These are phyloP conservation scores for Crucibulum laeve DNA, from an alignment of 768 basidiomycete genomes.

Conservation along the genomic window DNA sequence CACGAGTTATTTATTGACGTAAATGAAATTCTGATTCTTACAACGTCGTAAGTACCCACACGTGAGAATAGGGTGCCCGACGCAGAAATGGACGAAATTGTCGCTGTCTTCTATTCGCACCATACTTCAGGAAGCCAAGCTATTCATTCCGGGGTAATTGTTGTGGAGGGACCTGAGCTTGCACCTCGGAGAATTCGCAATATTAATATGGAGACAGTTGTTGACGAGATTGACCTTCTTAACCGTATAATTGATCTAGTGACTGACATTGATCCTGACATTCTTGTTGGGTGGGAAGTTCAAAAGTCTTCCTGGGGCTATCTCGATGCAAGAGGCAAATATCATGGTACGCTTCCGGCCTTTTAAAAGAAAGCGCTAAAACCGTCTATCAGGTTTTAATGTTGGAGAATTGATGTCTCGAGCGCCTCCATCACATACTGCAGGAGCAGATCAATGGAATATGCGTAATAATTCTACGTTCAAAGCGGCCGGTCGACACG, in stretches of 20 bases:
- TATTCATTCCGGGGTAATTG: conserved; percentile 47
- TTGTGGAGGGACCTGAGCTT: conserved; percentile 36
- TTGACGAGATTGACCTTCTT: conserved; percentile 75
- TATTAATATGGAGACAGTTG: conserved; percentile 46
- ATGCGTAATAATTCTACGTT: conserved; percentile 75
- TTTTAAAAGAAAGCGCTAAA: neutral
- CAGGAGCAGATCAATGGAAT: conserved; percentile 64
- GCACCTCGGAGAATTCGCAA: conserved; percentile 37
- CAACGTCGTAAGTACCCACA: conserved; percentile 48
- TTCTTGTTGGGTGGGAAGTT: conserved; percentile 89
- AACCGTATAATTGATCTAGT: conserved; percentile 75
- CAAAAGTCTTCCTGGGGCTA: conserved; percentile 91
- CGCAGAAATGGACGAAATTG: conserved; percentile 60
- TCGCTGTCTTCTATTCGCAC: conserved; percentile 70
- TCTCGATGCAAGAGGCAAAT: conserved; percentile 58
- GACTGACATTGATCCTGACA: conserved; percentile 81
- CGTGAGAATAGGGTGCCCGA: conserved; percentile 56
- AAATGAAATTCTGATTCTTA: neutral
- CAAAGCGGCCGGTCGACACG: conserved; percentile 82
- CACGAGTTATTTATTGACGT: neutral
- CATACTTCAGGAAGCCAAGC: conserved; percentile 43
- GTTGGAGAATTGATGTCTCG: conserved; percentile 72
- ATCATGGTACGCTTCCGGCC: conserved; percentile 42
- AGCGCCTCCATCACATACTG: conserved; percentile 46
- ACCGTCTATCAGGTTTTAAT: conserved; percentile 53